phyloP scores from a whole-genome alignment of 129 eudicot species.

The Deinandra increscens region DNA sequence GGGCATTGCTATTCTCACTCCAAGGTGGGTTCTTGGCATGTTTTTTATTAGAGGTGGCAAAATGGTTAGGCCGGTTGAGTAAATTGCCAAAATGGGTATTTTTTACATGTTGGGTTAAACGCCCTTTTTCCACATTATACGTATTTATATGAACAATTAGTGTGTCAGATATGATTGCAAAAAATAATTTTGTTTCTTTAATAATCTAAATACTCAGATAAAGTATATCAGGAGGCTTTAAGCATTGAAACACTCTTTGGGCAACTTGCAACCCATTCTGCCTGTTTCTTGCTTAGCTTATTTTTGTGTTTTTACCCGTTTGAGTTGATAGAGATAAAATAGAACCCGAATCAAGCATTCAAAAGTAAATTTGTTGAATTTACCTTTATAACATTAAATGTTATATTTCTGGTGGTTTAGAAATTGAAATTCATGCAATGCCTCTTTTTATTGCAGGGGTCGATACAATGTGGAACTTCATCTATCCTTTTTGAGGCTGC shows the following conservation, averaged over 20 bases:
- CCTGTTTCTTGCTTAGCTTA: neutral
- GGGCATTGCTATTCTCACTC: constrained; percentile 94
- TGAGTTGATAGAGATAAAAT: neutral
- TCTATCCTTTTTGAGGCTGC: constrained; percentile 77
- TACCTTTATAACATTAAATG: neutral
- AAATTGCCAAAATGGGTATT: neutral
- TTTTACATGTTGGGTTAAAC: constrained; percentile 8
- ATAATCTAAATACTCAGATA: neutral
- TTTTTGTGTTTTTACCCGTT: neutral
- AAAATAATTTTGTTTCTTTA: neutral
- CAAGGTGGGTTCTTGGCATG: constrained; percentile 55
- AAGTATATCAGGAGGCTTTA: neutral
- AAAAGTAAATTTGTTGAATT: neutral
- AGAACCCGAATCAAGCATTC: neutral
- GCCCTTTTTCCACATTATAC: neutral
- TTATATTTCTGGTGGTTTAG: constrained; percentile 3
- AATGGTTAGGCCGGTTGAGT: neutral
- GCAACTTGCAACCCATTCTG: neutral
- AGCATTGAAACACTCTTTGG: neutral
- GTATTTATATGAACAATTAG: neutral
- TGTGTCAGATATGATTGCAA: neutral
- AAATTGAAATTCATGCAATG: constrained; percentile 8
- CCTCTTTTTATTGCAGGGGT: constrained; percentile 52
- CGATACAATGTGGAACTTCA: constrained; percentile 91
- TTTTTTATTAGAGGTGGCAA: constrained; percentile 12